These are phyloP conservation scores for Urtica urens DNA, from an alignment of 306 rosid genomes.

Conservation along the genomic window DNA sequence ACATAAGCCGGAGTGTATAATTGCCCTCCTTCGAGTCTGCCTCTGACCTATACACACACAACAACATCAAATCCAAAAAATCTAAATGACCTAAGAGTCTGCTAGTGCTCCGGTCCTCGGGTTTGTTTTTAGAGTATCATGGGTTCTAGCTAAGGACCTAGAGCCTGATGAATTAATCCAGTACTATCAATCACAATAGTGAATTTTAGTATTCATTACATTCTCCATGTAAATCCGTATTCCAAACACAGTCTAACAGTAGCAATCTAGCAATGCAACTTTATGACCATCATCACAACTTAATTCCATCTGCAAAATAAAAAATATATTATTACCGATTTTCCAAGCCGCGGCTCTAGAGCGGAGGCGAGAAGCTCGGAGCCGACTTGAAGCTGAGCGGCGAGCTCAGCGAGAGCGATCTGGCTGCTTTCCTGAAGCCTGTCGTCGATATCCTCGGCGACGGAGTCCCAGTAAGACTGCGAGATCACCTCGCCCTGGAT, in stretches of 20 bases:
- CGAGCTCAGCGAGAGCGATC: slow-evolving; percentile 82
- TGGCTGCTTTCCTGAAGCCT: slow-evolving; percentile 98
- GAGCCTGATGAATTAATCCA: too few species aligned
- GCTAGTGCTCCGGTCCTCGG: too few species aligned
- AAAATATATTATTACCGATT: slow-evolving; percentile 35
- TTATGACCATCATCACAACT: too few species aligned
- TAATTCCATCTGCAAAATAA: neutral
- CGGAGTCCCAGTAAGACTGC: slow-evolving; percentile 74
- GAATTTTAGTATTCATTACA: too few species aligned
- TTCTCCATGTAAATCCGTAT: slow-evolving; percentile 35
- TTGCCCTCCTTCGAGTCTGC: slow-evolving; percentile 98
- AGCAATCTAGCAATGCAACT: too few species aligned
- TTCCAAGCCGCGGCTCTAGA: slow-evolving; percentile 82
- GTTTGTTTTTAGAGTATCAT: too few species aligned
- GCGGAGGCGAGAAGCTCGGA: slow-evolving; percentile 65
- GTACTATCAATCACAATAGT: too few species aligned
- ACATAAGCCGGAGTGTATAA: slow-evolving; percentile 96
- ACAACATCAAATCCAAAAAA: slow-evolving; percentile 5
- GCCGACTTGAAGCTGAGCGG: slow-evolving; percentile 71
- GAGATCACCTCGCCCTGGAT: slow-evolving; percentile 83
- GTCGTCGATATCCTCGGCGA: slow-evolving; percentile 79
- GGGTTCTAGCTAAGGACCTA: too few species aligned
- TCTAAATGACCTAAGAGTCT: slow-evolving; percentile 5
- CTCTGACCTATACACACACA: slow-evolving; percentile 55
- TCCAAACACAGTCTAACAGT: too few species aligned